phyloP scores from a whole-genome alignment of 2,329 filamentous ascomycete species.

The Xylariaceae sp. region DNA sequence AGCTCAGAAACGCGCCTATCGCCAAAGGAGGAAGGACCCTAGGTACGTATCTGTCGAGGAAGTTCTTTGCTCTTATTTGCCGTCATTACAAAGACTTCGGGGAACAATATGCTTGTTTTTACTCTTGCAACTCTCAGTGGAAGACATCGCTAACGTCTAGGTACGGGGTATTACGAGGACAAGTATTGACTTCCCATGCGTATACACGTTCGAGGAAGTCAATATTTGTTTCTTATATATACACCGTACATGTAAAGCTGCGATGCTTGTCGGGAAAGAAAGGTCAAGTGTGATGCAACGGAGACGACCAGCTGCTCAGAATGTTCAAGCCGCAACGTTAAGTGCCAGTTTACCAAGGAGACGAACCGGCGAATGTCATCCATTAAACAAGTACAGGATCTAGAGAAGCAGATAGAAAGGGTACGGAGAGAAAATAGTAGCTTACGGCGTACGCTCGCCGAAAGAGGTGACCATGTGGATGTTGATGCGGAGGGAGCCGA shows the following conservation, averaged over 20 bases:
- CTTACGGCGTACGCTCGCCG: conserved; percentile 66
- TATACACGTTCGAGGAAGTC: not conserved
- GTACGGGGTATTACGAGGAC: conserved; percentile 20
- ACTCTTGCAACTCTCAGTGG: conserved; percentile 2
- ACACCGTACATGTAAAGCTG: conserved; percentile 55
- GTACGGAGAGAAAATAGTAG: conserved; percentile 79
- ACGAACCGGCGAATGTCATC: conserved; percentile 98
- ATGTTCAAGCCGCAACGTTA: conserved; percentile 93
- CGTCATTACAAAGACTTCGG: not conserved
- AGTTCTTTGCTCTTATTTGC: conserved; percentile 1
- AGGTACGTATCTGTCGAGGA: conserved; percentile 44
- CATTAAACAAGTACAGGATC: conserved; percentile 97
- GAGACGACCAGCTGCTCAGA: conserved; percentile 96
- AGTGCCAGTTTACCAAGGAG: conserved; percentile 98
- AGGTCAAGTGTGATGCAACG: conserved; percentile 91
- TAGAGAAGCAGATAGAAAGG: conserved; percentile 86
- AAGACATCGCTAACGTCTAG: conserved; percentile 21
- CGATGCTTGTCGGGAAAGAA: conserved; percentile 89
- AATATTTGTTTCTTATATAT: conserved; percentile 16
- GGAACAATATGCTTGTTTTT: not conserved
- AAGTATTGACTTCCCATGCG: conserved; percentile 13
- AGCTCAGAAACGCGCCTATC: conserved; percentile 89
- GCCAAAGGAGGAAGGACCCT: conserved; percentile 92
- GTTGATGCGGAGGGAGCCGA: conserved; percentile 51
- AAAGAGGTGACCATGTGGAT: conserved; percentile 53